Percentiles rank a stretch among this genome's conserved stretches.
Evolutionary conservation across 1,284 basidiomycete species (phyloP).

Genomic region (Laetiporus sulphureus): DNA sequence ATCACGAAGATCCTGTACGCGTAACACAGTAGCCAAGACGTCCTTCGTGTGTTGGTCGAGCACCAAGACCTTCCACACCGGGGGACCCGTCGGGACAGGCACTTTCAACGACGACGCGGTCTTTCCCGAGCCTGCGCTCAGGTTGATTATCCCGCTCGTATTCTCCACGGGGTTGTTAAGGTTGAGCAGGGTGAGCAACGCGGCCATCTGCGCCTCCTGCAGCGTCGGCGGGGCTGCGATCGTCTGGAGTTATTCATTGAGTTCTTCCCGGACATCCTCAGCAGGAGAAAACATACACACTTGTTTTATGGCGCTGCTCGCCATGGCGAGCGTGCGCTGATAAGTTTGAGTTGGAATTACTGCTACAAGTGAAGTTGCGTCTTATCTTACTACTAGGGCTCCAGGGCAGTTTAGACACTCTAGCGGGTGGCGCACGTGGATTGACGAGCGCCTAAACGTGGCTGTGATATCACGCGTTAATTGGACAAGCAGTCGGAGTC

Average conservation of each 20-base stretch:
- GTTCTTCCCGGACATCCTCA: constrained; percentile 3
- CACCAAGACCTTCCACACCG: constrained; percentile 96
- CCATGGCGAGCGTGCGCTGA: constrained; percentile 35
- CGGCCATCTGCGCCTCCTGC: constrained; percentile 75
- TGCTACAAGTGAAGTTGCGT: too few relatives aligned
- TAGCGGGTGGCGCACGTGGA: too few relatives aligned
- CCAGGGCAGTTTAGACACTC: too few relatives aligned
- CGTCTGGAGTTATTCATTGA: constrained; percentile 13
- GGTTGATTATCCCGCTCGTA: too few relatives aligned
- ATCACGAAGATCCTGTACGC: constrained; percentile 95
- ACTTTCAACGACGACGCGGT: constrained; percentile 33
- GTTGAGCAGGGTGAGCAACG: constrained; percentile 50
- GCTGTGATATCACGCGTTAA: too few relatives aligned
- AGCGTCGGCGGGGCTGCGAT: constrained; percentile 40
- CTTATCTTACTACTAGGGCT: too few relatives aligned
- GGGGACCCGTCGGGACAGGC: constrained; percentile 55
- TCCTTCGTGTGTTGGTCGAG: constrained; percentile 96
- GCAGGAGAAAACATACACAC: constrained; percentile 27
- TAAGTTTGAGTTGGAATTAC: too few relatives aligned
- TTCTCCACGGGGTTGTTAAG: constrained; percentile 30
- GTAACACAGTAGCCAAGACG: constrained; percentile 88
- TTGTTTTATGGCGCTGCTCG: constrained; percentile 49
- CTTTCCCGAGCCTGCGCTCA: constrained; percentile 31
- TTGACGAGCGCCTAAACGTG: too few relatives aligned
- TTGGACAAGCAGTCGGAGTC: too few relatives aligned